Conservation (phyloP, 495 filamentous ascomycete genomes). For the Polyplosphaeria fusca region DNA sequence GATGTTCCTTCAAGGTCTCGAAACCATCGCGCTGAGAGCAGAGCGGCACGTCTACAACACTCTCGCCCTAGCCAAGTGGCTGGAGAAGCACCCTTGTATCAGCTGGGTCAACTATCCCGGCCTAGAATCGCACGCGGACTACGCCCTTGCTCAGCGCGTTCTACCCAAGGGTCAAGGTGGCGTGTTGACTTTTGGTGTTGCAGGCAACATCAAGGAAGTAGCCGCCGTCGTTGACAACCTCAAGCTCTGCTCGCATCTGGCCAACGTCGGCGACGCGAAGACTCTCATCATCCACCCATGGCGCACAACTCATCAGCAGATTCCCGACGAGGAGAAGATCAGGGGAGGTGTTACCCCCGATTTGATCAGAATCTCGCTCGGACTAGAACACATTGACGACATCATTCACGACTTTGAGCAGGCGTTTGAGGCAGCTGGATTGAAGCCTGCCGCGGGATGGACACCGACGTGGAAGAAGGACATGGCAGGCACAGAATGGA, state of each 20-base stretch:
- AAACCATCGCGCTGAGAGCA: slow-evolving; percentile 42
- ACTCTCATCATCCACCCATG: slow-evolving; percentile 47
- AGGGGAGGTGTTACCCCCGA: slow-evolving; percentile 45
- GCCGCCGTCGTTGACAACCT: slow-evolving; percentile 46
- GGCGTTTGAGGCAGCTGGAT: slow-evolving; percentile 42
- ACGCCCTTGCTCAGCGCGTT: slow-evolving; percentile 40
- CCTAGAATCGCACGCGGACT: slow-evolving; percentile 42
- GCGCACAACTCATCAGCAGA: slow-evolving; percentile 47
- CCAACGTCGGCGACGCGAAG: slow-evolving; percentile 47
- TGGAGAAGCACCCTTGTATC: slow-evolving; percentile 40
- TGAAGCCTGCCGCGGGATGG: slow-evolving; percentile 24
- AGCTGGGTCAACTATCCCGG: slow-evolving; percentile 46
- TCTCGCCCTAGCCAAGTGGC: slow-evolving; percentile 43
- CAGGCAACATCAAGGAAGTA: slow-evolving; percentile 44
- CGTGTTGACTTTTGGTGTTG: slow-evolving; percentile 45
- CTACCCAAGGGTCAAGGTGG: slow-evolving; percentile 43
- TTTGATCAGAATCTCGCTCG: slow-evolving; percentile 43
- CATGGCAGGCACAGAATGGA: slow-evolving; percentile 21
- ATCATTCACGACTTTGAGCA: slow-evolving; percentile 46
- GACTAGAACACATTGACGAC: slow-evolving; percentile 45
- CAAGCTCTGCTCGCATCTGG: slow-evolving; percentile 44
- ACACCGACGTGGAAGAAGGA: slow-evolving; percentile 23
- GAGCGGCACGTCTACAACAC: slow-evolving; percentile 44
- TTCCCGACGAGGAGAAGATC: slow-evolving; percentile 47
- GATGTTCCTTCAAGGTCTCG: slow-evolving; percentile 45